phyloP scores from a whole-genome alignment of 768 basidiomycete species.

The Pisolithus sp. region DNA sequence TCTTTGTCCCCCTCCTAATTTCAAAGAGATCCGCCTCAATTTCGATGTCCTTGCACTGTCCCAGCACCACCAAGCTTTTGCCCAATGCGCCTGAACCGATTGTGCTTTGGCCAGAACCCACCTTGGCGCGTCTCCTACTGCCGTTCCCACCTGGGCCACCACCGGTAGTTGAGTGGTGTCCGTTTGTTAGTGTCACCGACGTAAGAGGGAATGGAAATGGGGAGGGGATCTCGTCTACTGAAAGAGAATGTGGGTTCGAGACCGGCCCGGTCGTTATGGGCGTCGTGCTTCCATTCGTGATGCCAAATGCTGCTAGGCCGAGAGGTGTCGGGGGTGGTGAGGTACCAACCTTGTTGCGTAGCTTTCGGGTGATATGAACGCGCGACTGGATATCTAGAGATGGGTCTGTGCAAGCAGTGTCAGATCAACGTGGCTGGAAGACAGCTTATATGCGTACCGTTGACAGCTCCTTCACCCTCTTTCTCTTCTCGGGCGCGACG shows the following conservation, averaged over 20 bases:
- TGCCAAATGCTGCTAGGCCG: conserved; percentile 29
- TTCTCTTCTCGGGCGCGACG: conserved; percentile 80
- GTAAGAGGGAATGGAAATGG: conserved; percentile 76
- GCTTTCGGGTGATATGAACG: conserved; percentile 76
- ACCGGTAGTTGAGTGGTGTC: conserved; percentile 26
- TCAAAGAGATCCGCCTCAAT: conserved; percentile 72
- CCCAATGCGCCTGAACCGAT: conserved; percentile 59
- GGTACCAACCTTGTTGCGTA: conserved; percentile 73
- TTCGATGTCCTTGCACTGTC: conserved; percentile 58
- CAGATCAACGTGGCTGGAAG: conserved; percentile 2
- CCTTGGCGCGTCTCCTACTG: conserved; percentile 42
- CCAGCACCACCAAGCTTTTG: conserved; percentile 59
- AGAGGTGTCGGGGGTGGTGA: conserved; percentile 76
- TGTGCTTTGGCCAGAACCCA: conserved; percentile 49
- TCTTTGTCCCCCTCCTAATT: conserved; percentile 71
- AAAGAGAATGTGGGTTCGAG: conserved; percentile 77
- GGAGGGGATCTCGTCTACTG: conserved; percentile 81
- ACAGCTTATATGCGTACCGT: conserved; percentile 37
- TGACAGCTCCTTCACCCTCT: conserved; percentile 77
- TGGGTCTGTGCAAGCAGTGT: conserved; percentile 43
- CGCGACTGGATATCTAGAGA: conserved; percentile 71
- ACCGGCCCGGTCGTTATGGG: conserved; percentile 66
- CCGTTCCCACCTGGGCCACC: conserved; percentile 35
- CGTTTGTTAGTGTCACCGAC: conserved; percentile 38
- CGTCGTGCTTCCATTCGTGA: conserved; percentile 37